Conservation (phyloP, 73 alveolate genomes). For the Paramecium caudatum region DNA sequence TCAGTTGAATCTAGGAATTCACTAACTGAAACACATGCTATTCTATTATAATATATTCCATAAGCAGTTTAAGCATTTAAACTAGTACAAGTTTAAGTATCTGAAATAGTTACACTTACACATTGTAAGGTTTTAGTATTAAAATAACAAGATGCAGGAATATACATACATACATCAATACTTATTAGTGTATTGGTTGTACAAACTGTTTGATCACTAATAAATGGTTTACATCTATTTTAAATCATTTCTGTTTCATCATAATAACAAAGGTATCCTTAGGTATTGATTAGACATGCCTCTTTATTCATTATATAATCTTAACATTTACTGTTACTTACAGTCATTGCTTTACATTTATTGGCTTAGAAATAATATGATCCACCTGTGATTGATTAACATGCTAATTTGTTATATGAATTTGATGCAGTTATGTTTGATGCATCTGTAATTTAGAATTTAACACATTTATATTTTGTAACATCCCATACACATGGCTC, state of each 20-base stretch:
- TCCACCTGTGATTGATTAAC: not conserved
- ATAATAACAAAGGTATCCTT: not conserved
- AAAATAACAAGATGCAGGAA: not conserved
- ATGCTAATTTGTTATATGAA: constrained; percentile 10
- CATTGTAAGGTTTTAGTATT: not conserved
- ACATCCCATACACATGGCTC: constrained; percentile 53
- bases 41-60: not conserved
- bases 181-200: not conserved
- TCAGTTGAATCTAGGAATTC: not conserved
- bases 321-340: not conserved
- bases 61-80: not conserved
- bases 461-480: not conserved
- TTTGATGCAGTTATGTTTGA: not conserved
- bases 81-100: constrained; percentile 16
- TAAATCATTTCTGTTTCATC: not conserved
- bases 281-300: not conserved
- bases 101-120: not conserved
- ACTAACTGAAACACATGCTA: not conserved
- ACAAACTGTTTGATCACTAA: not conserved
- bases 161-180: constrained; percentile 1
- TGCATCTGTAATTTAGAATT: not conserved
- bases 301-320: not conserved
- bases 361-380: not conserved
- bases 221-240: constrained; percentile 12
- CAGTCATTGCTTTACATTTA: not conserved